phyloP scores from a whole-genome alignment of 768 basidiomycete species.

The Lactarius sanguifluus region DNA sequence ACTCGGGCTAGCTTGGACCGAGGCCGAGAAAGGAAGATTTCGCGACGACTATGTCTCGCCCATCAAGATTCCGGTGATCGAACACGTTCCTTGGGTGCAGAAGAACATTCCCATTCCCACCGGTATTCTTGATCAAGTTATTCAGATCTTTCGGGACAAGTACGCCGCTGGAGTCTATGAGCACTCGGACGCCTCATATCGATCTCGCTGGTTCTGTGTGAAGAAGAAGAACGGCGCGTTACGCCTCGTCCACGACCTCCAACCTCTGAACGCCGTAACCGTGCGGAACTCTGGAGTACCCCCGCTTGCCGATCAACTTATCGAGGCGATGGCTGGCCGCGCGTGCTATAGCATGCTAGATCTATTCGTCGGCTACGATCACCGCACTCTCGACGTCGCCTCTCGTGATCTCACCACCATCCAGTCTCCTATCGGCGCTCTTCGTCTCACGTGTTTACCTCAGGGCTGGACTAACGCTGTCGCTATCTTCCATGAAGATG shows the following conservation, averaged over 20 bases:
- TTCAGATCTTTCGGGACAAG: not conserved
- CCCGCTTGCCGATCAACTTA: constrained; percentile 19
- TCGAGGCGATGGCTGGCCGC: constrained; percentile 34
- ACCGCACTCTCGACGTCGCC: not conserved
- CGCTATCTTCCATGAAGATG: not conserved
- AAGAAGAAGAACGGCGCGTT: constrained; percentile 7
- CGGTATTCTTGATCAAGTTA: too few species aligned
- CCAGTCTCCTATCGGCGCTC: constrained; percentile 2
- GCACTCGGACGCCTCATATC: constrained; percentile 11
- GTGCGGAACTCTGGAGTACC: constrained; percentile 28
- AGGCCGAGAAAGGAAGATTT: not conserved
- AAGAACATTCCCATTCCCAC: too few species aligned
- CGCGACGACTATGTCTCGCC: not conserved
- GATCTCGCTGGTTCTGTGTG: not conserved
- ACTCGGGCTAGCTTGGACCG: constrained; percentile 35
- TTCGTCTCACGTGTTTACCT: too few species aligned
- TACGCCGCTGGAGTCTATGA: constrained; percentile 36
- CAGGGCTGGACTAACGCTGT: constrained; percentile 1
- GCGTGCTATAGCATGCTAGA: constrained; percentile 7
- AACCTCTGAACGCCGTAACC: constrained; percentile 33
- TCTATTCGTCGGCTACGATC: not conserved
- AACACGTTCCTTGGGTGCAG: too few species aligned
- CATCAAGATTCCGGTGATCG: too few species aligned
- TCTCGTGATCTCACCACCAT: not conserved
- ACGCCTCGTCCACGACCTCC: constrained; percentile 31